Evolutionary conservation across 345 rosid species (phyloP).

Genomic region (Corymbia maculata): DNA sequence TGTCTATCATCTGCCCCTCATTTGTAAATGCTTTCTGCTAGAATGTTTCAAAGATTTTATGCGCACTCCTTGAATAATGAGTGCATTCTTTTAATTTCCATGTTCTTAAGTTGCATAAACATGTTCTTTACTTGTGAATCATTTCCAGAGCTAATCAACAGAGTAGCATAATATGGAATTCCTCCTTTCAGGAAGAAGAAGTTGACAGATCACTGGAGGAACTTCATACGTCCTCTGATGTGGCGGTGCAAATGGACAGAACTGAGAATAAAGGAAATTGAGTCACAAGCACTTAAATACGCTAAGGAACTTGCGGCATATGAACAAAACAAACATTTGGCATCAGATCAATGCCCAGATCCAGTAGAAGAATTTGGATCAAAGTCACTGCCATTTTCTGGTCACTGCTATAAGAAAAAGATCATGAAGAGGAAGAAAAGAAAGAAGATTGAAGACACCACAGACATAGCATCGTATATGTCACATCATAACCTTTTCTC

Average conservation of each 20-base stretch:
- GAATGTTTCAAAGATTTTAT: neutral
- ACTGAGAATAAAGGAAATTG: constrained; percentile 58
- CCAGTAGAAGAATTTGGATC: constrained; percentile 45
- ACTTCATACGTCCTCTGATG: constrained; percentile 68
- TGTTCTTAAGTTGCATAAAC: neutral
- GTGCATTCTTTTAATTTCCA: neutral
- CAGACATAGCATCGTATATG: constrained; percentile 46
- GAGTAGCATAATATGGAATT: neutral
- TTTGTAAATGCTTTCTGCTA: neutral
- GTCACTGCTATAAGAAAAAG: constrained; percentile 37
- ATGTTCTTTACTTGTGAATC: neutral
- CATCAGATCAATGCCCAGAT: constrained; percentile 24
- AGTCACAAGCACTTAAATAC: constrained; percentile 57
- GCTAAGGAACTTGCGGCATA: constrained; percentile 34
- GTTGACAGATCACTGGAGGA: constrained; percentile 80
- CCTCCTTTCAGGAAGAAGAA: constrained; percentile 56
- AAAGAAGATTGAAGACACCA: constrained; percentile 55
- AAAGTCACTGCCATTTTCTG: constrained; percentile 61
- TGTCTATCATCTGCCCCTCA: neutral
- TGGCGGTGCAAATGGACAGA: constrained; percentile 96
- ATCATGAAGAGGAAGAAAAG: constrained; percentile 65
- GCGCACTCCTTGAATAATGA: neutral
- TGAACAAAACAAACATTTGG: constrained; percentile 35
- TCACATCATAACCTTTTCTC: constrained; percentile 59
- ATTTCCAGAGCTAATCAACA: neutral